phyloP scores from a whole-genome alignment of 768 basidiomycete genomes.

The Epithele typhae region DNA sequence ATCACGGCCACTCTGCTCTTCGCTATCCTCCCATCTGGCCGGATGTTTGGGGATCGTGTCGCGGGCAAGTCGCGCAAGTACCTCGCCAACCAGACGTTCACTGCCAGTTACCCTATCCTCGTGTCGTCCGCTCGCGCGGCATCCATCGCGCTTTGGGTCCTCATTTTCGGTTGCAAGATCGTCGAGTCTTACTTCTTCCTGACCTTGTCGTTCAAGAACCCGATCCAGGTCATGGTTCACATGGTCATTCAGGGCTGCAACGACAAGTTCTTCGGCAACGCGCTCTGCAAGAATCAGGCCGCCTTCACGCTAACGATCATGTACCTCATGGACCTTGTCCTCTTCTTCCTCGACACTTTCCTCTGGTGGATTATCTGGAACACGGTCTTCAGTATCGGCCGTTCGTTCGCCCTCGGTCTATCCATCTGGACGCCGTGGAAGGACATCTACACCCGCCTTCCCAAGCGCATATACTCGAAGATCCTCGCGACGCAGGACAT shows the following conservation, averaged over 20 bases:
- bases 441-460: constrained; percentile 93
- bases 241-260: constrained; percentile 93
- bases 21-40: constrained; percentile 88
- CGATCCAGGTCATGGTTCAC: constrained; percentile 91
- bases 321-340: constrained; percentile 96
- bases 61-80: constrained; percentile 95
- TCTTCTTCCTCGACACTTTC: constrained; percentile 99
- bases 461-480: constrained; percentile 97
- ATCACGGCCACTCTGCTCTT: constrained; percentile 84
- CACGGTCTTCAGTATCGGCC: constrained; percentile 84
- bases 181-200: constrained; percentile 98
- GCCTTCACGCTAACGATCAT: constrained; percentile 95
- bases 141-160: constrained; percentile 79
- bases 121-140: constrained; percentile 62
- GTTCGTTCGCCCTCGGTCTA: constrained; percentile 86
- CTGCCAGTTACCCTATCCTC: constrained; percentile 86
- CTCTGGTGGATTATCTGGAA: constrained; percentile 99
- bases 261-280: constrained; percentile 81
- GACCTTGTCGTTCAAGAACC: constrained; percentile 89
- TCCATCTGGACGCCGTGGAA: constrained; percentile 99
- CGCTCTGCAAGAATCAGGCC: constrained; percentile 87
- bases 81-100: constrained; percentile 97
- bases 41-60: constrained; percentile 98
- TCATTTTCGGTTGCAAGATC: constrained; percentile 96
- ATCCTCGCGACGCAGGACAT: constrained; percentile 89